Evolutionary conservation across 1,284 basidiomycete species (phyloP).

Genomic region (Tetrapyrgos nigripes): DNA sequence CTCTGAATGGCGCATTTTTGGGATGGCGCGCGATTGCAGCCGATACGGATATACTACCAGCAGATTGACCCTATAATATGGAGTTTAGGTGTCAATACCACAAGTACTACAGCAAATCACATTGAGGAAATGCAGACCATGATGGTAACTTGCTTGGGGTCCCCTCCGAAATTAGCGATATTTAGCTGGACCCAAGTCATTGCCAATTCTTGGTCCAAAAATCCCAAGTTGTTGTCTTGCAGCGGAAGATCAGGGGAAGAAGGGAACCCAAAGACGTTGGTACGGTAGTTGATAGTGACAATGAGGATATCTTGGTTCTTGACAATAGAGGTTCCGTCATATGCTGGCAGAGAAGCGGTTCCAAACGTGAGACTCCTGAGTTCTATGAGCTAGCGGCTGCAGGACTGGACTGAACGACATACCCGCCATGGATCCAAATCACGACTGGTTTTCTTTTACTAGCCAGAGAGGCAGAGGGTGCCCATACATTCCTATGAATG

Average conservation of each 20-base stretch:
- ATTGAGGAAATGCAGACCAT: slow-evolving; percentile 13
- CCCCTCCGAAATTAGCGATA: slow-evolving; percentile 26
- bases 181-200: slow-evolving; percentile 25
- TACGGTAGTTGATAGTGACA: slow-evolving; percentile 27
- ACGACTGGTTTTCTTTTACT: slow-evolving; percentile 5
- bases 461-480: not conserved
- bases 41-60: slow-evolving; percentile 20
- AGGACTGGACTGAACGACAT: not conserved
- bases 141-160: slow-evolving; percentile 26
- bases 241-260: slow-evolving; percentile 20
- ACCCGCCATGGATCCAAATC: slow-evolving; percentile 15
- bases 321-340: slow-evolving; percentile 21
- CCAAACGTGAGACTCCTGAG: slow-evolving; percentile 4
- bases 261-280: slow-evolving; percentile 27
- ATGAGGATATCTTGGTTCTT: slow-evolving; percentile 22
- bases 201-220: slow-evolving; percentile 27
- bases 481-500: slow-evolving; percentile 10
- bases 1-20: slow-evolving; percentile 19
- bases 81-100: not conserved
- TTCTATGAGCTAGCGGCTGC: not conserved
- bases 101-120: not conserved
- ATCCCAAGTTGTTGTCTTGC: slow-evolving; percentile 21
- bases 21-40: slow-evolving; percentile 15
- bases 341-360: slow-evolving; percentile 10
- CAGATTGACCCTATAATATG: slow-evolving; percentile 19